phyloP scores from a whole-genome alignment of 1,139 yeast genomes.

The Taiozyma sp. region DNA sequence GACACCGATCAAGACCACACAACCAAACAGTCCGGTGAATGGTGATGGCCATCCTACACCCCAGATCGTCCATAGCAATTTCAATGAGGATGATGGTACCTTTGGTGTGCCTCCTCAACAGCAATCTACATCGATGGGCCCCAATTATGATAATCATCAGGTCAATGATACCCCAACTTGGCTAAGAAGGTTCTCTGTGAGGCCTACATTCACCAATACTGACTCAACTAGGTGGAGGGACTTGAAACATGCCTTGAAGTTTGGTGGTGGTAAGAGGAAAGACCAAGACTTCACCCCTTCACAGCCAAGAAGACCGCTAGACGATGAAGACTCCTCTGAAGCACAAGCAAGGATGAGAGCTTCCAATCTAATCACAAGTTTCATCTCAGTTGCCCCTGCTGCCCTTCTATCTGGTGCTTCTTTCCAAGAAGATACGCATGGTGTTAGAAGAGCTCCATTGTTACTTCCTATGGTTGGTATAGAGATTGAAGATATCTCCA shows the following conservation, averaged over 20 bases:
- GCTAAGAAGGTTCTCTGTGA: constrained; percentile 18
- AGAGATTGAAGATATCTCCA: constrained; percentile 39
- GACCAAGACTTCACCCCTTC: background rate
- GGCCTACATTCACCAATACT: constrained; percentile 5
- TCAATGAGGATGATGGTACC: background rate
- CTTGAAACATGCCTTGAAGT: constrained; percentile 22
- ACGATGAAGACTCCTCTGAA: constrained; percentile 13
- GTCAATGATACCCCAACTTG: constrained; percentile 20
- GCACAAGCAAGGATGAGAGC: constrained; percentile 34
- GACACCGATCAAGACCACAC: constrained; percentile 2
- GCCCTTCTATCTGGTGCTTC: constrained; percentile 71
- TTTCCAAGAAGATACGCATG: constrained; percentile 72
- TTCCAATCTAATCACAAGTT: constrained; percentile 54
- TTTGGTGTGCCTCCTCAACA: background rate
- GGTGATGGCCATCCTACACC: background rate
- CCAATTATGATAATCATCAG: constrained; percentile 1
- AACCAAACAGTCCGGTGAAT: background rate
- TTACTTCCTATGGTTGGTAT: constrained; percentile 68
- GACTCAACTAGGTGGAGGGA: constrained; percentile 21
- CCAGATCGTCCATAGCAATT: background rate
- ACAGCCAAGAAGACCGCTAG: constrained; percentile 3
- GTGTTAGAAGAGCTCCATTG: constrained; percentile 75
- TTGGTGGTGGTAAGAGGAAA: constrained; percentile 10
- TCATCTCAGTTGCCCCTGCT: constrained; percentile 74
- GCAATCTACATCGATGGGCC: background rate